A percentile compares a stretch with the other conserved stretches of the same genome.
Conservation (phyloP, 164 flowering plant species). For the Stephania japonica region DNA sequence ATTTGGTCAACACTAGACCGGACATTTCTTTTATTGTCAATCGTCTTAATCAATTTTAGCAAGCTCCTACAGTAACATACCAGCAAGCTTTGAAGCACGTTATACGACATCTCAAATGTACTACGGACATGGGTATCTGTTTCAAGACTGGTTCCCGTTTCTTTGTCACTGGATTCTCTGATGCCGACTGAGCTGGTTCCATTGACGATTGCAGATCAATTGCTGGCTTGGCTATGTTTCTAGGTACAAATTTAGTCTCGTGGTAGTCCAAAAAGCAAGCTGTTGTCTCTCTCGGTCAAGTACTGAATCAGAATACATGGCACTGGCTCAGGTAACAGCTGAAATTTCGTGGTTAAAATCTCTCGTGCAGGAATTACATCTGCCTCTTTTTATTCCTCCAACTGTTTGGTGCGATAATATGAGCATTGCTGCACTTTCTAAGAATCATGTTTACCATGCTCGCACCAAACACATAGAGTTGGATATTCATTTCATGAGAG, state of each 20-base stretch:
- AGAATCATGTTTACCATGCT: too few relatives aligned
- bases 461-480: constrained; percentile 1
- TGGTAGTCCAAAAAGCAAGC: background rate
- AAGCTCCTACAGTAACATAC: too few relatives aligned
- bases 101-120: too few relatives aligned
- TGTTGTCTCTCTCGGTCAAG: background rate
- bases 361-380: background rate
- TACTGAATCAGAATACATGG: background rate
- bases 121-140: too few relatives aligned
- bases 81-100: too few relatives aligned
- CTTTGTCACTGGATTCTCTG: background rate
- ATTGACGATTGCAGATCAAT: background rate
- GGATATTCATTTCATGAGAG: background rate
- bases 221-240: background rate
- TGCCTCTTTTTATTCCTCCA: background rate
- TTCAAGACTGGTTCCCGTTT: too few relatives aligned
- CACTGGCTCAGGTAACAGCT: background rate
- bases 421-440: too few relatives aligned
- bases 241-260: background rate
- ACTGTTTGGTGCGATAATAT: too few relatives aligned
- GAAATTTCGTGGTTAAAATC: background rate
- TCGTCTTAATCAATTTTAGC: too few relatives aligned
- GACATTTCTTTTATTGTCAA: too few relatives aligned
- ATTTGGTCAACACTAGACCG: too few relatives aligned
- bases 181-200: background rate